Conservation (phyloP, 2,329 filamentous ascomycete genomes). For the Chrysosporium keratinophilum region DNA sequence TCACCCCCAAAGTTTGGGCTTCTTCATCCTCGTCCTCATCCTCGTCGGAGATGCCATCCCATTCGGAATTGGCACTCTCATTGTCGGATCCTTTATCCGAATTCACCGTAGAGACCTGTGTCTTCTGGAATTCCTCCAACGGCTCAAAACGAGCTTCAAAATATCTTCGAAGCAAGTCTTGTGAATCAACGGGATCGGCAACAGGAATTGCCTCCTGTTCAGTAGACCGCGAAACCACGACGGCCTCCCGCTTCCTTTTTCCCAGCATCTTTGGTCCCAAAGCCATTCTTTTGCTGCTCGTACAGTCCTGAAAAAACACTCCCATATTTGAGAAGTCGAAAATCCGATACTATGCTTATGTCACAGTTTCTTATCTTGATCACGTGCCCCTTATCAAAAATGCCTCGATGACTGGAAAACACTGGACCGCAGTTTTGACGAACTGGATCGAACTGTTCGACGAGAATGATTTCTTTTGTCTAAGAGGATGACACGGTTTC, state of each 20-base stretch:
- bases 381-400: not conserved
- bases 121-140: conserved; percentile 38
- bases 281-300: not conserved
- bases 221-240: conserved; percentile 23
- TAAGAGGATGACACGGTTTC: conserved; percentile 70
- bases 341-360: not conserved
- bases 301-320: not conserved
- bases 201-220: conserved; percentile 19
- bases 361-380: not conserved
- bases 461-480: not conserved
- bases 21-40: conserved; percentile 28
- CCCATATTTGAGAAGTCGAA: not conserved
- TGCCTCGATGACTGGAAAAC: too few species aligned
- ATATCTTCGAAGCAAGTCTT: conserved; percentile 68
- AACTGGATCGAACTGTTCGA: too few species aligned
- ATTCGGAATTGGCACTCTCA: conserved; percentile 37
- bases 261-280: conserved; percentile 28
- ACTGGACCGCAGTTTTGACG: not conserved
- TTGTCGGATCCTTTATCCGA: conserved; percentile 16
- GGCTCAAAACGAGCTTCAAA: conserved; percentile 86
- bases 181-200: conserved; percentile 43
- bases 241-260: conserved; percentile 41
- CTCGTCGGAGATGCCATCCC: conserved; percentile 53
- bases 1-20: conserved; percentile 20
- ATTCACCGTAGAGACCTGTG: conserved; percentile 15